These are phyloP conservation scores for Epipyxis sp. DNA, from an alignment of 108 stramenopile species.

Conservation along the genomic window DNA sequence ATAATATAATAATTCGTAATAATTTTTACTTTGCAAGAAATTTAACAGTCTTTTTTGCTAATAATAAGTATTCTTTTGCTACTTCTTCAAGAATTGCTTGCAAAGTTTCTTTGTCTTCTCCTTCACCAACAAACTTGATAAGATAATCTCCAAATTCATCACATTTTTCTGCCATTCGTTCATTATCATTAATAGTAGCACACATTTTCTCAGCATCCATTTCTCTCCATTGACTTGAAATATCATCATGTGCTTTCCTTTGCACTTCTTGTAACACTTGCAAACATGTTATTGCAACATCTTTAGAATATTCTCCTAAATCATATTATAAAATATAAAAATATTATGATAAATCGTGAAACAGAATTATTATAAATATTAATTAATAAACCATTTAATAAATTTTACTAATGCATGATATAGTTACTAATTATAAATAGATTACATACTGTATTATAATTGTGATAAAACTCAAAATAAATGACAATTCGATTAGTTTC, in stretches of 20 bases:
- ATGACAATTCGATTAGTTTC: too few relatives aligned
- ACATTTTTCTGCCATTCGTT: slow-evolving; percentile 26
- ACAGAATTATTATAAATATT: too few relatives aligned
- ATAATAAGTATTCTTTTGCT: neutral
- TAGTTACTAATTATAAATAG: too few relatives aligned
- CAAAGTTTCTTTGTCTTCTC: neutral
- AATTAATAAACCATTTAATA: too few relatives aligned
- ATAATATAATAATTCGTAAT: too few relatives aligned
- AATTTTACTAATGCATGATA: too few relatives aligned
- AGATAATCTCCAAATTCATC: slow-evolving; percentile 10
- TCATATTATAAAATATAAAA: too few relatives aligned
- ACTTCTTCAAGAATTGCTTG: slow-evolving; percentile 2
- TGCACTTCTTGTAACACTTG: slow-evolving; percentile 22
- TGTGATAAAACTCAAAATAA: too few relatives aligned
- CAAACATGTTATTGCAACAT: slow-evolving; percentile 14
- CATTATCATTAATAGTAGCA: slow-evolving; percentile 9
- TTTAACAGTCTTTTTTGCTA: slow-evolving; percentile 3
- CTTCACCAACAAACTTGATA: neutral
- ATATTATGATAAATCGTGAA: too few relatives aligned
- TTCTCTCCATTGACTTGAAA: neutral
- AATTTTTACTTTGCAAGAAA: neutral
- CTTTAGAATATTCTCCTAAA: slow-evolving; percentile 6
- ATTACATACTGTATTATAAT: too few relatives aligned
- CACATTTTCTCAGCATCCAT: slow-evolving; percentile 26
- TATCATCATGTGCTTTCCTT: neutral